Percentiles rank a stretch among this genome's conserved stretches.
These are phyloP conservation scores for Fusarium sp. DNA, from an alignment of 2,329 filamentous ascomycete species.

Conservation along the genomic window DNA sequence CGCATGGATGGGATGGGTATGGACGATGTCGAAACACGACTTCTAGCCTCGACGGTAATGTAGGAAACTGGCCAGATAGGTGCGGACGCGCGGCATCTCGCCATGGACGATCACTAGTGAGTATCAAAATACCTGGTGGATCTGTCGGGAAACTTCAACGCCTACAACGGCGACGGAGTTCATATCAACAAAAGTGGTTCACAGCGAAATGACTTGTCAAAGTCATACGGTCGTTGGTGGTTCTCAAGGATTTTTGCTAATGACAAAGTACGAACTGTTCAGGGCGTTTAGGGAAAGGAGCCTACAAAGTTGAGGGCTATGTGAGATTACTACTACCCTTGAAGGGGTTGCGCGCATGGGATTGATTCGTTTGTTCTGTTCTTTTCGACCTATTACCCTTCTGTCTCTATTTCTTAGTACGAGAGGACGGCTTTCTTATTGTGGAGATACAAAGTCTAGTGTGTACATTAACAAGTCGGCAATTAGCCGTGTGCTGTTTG, in stretches of 20 bases:
- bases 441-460: constrained; percentile 13
- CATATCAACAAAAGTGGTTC: constrained; percentile 20
- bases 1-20: constrained; percentile 56
- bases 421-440: constrained; percentile 20
- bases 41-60: constrained; percentile 56
- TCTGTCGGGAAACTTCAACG: neutral
- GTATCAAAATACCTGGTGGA: neutral
- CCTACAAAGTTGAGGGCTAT: constrained; percentile 40
- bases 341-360: constrained; percentile 42
- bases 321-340: constrained; percentile 38
- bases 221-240: constrained; percentile 23
- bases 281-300: constrained; percentile 43
- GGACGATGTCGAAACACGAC: constrained; percentile 56
- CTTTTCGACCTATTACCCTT: constrained; percentile 23
- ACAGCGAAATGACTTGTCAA: constrained; percentile 28
- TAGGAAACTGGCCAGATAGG: constrained; percentile 43
- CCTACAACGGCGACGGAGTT: constrained; percentile 5
- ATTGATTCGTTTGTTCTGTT: constrained; percentile 20
- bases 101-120: constrained; percentile 6
- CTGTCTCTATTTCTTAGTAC: constrained; percentile 24
- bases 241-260: constrained; percentile 39
- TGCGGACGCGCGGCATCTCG: constrained; percentile 19
- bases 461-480: constrained; percentile 29
- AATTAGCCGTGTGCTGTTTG: constrained; percentile 1
- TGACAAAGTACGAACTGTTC: constrained; percentile 42